Base-by-base conservation (phyloP, 169 alveolate species). In the Plasmodium blacklocki region DNA sequence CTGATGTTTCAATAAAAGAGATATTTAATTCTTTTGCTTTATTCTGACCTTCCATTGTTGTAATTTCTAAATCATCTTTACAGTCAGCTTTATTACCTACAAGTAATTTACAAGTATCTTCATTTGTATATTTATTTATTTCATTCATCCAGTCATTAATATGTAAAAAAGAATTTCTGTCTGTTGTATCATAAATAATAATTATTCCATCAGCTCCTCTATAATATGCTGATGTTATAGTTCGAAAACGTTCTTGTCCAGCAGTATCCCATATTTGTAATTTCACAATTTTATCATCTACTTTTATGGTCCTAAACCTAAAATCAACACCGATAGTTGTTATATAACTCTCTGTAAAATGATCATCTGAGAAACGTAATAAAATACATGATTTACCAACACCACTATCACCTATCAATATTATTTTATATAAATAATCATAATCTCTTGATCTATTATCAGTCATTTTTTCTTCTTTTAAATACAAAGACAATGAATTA, bases 241-340 rank as follows among this genome's bases (percentile, higher is more conserved):
- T 97, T 43, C 99, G 73, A 76, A 98, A 98, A 32, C 99, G 93
- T 91, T 98, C 99, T 91, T 98, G 98, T 21, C 99, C 99, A 2
- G 99, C 99, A 12, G 99, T 98, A 85, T 98, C 99, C 99, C 99
- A 97, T 93, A 98, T 98, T 94, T 98, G 98, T 64, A 98, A 93
- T 71, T 97, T 98, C 52, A 97, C 97, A 39, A 96, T 89, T 63
- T 95, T 96, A 0, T 97, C 98, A 62, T 96, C 98, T 54, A 97
- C 97, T 80, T 96, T 96, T 29, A 98, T 86, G 56, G 98, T 97
- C 73, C 98, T 95, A 54, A 98, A 96, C 72, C 98, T 68, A 23
- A 97, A 97, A 72, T 97, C 98, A 8, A 96, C 97, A 15, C 98
- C 98, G 49, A 97, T 97, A 9, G 98, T 96, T 12, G 97, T 89